Evolutionary conservation across 2,329 filamentous ascomycete species (phyloP).

Genomic region (Hymenoscyphus infarciens): DNA sequence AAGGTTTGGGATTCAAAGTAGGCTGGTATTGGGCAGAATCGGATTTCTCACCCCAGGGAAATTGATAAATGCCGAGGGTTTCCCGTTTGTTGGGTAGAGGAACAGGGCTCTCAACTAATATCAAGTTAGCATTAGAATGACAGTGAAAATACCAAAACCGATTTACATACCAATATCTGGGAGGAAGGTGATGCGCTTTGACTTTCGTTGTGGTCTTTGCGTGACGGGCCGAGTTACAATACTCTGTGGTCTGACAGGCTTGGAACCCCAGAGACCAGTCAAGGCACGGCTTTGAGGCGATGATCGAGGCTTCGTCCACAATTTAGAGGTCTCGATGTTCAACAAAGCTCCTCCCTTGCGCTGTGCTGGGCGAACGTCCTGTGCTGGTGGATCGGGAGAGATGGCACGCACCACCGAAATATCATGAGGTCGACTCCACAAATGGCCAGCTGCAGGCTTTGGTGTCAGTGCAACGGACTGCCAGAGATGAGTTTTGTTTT

Average conservation of each 20-base stretch:
- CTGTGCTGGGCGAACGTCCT: constrained; percentile 27
- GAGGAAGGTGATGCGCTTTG: constrained; percentile 54
- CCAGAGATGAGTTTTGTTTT: constrained; percentile 26
- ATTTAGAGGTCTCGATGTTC: constrained; percentile 24
- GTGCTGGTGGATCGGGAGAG: constrained; percentile 30
- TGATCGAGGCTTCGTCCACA: constrained; percentile 31
- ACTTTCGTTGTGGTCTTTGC: constrained; percentile 52
- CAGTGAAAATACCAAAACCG: constrained; percentile 7
- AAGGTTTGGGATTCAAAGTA: constrained; percentile 32
- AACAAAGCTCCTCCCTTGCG: constrained; percentile 20
- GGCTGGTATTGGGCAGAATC: constrained; percentile 48
- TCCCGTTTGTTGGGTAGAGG: constrained; percentile 55
- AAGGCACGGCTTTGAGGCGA: constrained; percentile 18
- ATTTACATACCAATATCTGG: constrained; percentile 50
- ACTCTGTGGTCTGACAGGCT: constrained; percentile 26
- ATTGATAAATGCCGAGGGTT: constrained; percentile 62
- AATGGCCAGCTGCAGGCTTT: constrained; percentile 19
- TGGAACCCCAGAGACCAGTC: constrained; percentile 33
- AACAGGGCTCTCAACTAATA: constrained; percentile 52
- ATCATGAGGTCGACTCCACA: constrained; percentile 30
- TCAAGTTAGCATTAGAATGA: constrained; percentile 16
- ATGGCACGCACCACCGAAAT: neutral
- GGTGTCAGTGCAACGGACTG: constrained; percentile 16
- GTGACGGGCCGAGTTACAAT: constrained; percentile 44
- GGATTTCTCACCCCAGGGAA: constrained; percentile 62